A percentile compares a stretch with the other conserved stretches of the same genome.
Evolutionary conservation across 108 stramenopile genomes (phyloP).

Genomic region (Conticribra guillardii): DNA sequence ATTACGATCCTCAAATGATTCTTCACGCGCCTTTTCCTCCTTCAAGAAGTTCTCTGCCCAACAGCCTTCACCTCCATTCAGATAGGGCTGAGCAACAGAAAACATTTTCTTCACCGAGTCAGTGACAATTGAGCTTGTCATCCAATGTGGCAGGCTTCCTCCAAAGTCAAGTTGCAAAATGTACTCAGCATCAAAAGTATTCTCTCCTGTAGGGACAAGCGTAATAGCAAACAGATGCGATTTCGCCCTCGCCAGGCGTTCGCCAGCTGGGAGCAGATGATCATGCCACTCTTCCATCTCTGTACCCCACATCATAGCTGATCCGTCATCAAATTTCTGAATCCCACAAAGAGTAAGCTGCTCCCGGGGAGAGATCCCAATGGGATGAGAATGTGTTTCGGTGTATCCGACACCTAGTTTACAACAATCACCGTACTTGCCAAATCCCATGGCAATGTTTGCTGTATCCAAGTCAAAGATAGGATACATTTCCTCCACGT

Average conservation of each 20-base stretch:
- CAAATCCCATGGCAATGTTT: slow-evolving; percentile 75
- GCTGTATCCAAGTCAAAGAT: slow-evolving; percentile 68
- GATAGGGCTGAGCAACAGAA: slow-evolving; percentile 48
- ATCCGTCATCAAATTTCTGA: slow-evolving; percentile 64
- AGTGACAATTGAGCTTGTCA: slow-evolving; percentile 66
- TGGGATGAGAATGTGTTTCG: slow-evolving; percentile 54
- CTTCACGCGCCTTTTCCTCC: slow-evolving; percentile 35
- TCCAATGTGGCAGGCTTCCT: slow-evolving; percentile 70
- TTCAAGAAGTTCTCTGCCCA: slow-evolving; percentile 23
- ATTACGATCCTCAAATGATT: slow-evolving; percentile 40
- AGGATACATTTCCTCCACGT: slow-evolving; percentile 64
- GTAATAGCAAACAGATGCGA: slow-evolving; percentile 69
- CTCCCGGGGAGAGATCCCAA: slow-evolving; percentile 63
- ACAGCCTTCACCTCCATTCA: slow-evolving; percentile 26
- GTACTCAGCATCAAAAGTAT: slow-evolving; percentile 79
- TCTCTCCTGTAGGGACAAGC: slow-evolving; percentile 59
- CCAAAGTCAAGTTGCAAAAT: slow-evolving; percentile 76
- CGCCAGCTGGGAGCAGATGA: slow-evolving; percentile 60
- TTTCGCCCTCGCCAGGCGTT: slow-evolving; percentile 62
- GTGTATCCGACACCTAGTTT: slow-evolving; percentile 72
- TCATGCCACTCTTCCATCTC: slow-evolving; percentile 77
- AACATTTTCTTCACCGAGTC: slow-evolving; percentile 75
- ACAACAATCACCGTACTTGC: slow-evolving; percentile 63
- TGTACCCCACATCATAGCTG: slow-evolving; percentile 74
- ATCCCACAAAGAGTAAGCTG: slow-evolving; percentile 78